Evolutionary conservation across 306 rosid genomes (phyloP), one percentile per base, ranked within the genome.

Genomic region (Ochetophila trinervis): DNA sequence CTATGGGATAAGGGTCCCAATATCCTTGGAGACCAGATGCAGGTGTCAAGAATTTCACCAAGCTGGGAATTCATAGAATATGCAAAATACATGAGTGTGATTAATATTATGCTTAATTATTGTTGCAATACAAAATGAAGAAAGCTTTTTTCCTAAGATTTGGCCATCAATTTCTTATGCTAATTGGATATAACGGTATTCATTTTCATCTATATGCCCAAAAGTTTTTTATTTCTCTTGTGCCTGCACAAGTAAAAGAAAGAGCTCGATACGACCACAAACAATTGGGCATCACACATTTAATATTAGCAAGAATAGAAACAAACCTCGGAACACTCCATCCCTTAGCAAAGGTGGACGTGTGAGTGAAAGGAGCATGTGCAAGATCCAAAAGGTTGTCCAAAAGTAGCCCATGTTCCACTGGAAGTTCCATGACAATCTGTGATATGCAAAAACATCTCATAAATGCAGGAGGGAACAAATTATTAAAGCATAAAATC

Each of bases 331-430:
- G 99, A 65, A 94, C 92, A 9, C 81, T 83, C 97, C 99, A 94
- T 62, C 99, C 99, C 77, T 94, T 90, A 12, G 99, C 99, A 11
- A 94, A 94, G 37, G 99, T 94, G 59, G 99, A 94, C 21, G 99
- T 94, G 74, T 94, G 99, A 65, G 99, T 94, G 73, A 94, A 94
- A 37, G 99, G 97, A 53, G 99, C 99, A 67, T 94, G 99, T 4
- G 96, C 97, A 72, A 94, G 99, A 86, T 94, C 99, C 81, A 94
- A 79, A 70, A 94, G 99, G 74, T 90, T 94, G 77, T 94, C 99
- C 60, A 94, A 81, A 72, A 94, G 97, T 74, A 94, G 74, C 7
- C 99, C 99, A 76, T 94, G 97, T 75, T 93, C 95, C 15, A 90
- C 79, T 4, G 97, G 97, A 78, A 93, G 93, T 42, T 93, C 96